Base-by-base conservation (phyloP, 1,139 yeast genomes). In the Spencermartinsiella ligniputridi region DNA sequence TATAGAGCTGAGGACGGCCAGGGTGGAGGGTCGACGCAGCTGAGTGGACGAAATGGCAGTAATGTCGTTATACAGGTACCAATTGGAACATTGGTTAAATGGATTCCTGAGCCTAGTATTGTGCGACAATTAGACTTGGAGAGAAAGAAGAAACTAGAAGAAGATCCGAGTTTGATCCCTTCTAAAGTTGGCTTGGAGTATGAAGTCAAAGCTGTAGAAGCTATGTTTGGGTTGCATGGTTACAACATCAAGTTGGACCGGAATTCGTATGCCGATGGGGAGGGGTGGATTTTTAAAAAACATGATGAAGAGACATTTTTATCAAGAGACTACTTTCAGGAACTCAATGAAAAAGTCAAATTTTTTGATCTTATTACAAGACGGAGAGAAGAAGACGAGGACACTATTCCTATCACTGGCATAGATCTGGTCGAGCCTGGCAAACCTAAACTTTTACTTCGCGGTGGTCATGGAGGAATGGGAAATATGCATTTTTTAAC, bases 401-500 rank as follows among this genome's bases (percentile, higher is more conserved):
- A 92, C 62, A 69, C 75, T 39, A 83, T 88, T 56, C 97, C 97
- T 0, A 48, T 86, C 3, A 70, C 75, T 18, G 97, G 97, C 0
- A 61, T 88, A 33, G 98, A 92, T 62, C 70, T 92, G 43, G 70
- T 74, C 40, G 66, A 71, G 45, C 82, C 89, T 0, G 79, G 88
- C 0, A 71, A 70, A 3, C 96, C 97, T 1, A 61, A 81, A n/a
- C 68, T 86, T 37, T 59, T 92, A 17, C 58, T 90, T 38, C 75
- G 76, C 54, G 98, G 98, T 36, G 98, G 98, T 3, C 71, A 73
- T 54, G 97, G 97, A 21, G 98, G 98, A 0, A 74, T 90, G 71
- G 98, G 98, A 1, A 92, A 92, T 63, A 88, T 89, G 92, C 96
- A 90, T 62, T 92, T 92, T 59, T 70, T 86, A 42, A 88, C 97